A percentile compares a stretch with the other conserved stretches of the same genome.
phyloP scores from a whole-genome alignment of 2,329 filamentous ascomycete genomes.

The Cytospora piceicola region DNA sequence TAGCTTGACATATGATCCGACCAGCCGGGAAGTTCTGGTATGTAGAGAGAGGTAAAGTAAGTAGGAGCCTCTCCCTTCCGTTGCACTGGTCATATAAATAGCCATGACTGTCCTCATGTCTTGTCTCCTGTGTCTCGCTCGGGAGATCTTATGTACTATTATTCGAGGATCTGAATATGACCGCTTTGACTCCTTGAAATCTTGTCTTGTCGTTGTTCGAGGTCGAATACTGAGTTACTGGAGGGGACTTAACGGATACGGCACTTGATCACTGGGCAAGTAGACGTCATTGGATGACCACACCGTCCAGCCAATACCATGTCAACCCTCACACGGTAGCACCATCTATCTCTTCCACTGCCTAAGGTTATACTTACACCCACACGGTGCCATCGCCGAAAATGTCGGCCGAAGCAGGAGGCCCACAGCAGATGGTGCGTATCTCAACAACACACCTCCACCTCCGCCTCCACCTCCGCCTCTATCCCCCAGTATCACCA shows the following conservation, averaged over 20 bases:
- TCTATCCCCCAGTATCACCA: not conserved
- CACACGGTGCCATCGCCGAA: not conserved
- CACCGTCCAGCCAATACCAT: not conserved
- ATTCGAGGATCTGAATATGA: constrained; percentile 3
- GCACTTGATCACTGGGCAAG: not conserved
- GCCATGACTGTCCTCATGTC: not conserved
- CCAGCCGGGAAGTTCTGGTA: not conserved
- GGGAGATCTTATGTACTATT: not conserved
- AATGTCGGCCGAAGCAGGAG: constrained; percentile 8
- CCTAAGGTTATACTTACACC: not conserved
- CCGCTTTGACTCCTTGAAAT: constrained; percentile 4
- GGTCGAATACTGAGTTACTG: not conserved
- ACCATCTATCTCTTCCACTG: too few species aligned
- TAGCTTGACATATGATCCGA: not conserved
- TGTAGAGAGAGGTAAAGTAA: not conserved
- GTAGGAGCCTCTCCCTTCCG: not conserved
- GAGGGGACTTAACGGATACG: not conserved
- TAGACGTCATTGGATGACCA: not conserved
- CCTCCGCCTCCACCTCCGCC: not conserved
- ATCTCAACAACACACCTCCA: not conserved
- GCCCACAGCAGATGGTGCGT: constrained; percentile 18
- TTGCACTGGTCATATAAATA: not conserved
- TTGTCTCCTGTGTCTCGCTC: not conserved
- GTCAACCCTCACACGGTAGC: not conserved
- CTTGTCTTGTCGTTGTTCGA: not conserved